Evolutionary conservation across 148 eudicot genomes (phyloP).

Genomic region (Nepenthes mirabilis): DNA sequence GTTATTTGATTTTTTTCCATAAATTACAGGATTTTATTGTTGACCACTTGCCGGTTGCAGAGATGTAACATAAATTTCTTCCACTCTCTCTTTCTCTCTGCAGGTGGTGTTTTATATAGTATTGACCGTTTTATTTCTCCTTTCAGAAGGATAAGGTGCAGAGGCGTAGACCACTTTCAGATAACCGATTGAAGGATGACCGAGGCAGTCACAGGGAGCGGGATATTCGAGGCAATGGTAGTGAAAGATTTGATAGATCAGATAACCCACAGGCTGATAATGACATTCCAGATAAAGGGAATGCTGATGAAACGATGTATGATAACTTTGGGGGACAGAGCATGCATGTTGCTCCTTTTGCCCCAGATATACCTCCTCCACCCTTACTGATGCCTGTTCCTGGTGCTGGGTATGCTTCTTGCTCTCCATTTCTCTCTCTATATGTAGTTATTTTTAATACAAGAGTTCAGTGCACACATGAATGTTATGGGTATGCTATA

Average conservation of each 20-base stretch:
- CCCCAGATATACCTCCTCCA: conserved; percentile 77
- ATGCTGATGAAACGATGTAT: conserved; percentile 65
- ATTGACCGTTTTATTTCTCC: conserved; percentile 1
- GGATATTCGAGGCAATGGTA: conserved; percentile 49
- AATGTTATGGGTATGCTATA: too few relatives aligned
- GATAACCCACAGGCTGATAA: conserved; percentile 50
- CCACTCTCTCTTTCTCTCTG: too few relatives aligned
- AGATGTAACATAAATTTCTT: background rate
- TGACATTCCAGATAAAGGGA: conserved; percentile 47
- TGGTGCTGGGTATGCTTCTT: conserved; percentile 73
- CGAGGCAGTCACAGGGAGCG: conserved; percentile 62
- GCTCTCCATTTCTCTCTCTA: background rate
- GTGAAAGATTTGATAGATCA: conserved; percentile 62
- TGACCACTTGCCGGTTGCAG: too few relatives aligned
- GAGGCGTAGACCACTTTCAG: conserved; percentile 61
- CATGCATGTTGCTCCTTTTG: conserved; percentile 52
- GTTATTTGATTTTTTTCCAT: too few relatives aligned
- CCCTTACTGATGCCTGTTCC: conserved; percentile 96
- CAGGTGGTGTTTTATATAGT: too few relatives aligned
- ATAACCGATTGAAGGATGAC: conserved; percentile 62
- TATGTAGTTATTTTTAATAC: background rate
- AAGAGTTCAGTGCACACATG: background rate
- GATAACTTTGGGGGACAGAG: conserved; percentile 75
- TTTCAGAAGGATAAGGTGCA: conserved; percentile 63
- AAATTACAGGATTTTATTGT: too few relatives aligned